Percentiles rank a stretch among this genome's conserved stretches.
These are phyloP conservation scores for Prunus dulcis DNA, from an alignment of 306 rosid genomes.

Conservation along the genomic window DNA sequence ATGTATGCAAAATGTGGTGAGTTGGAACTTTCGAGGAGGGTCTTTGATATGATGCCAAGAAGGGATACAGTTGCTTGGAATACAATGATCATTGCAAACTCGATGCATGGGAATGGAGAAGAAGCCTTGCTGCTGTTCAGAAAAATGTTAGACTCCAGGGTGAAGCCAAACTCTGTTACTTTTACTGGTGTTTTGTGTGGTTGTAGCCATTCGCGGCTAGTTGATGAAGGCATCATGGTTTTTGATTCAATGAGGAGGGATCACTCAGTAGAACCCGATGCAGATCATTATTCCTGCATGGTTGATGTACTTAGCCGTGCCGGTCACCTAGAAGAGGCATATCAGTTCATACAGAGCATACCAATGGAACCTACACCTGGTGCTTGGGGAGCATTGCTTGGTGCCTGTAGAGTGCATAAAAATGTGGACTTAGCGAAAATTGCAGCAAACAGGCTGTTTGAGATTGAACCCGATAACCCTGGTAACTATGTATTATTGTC, in stretches of 20 bases:
- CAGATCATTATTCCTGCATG: conserved; percentile 48
- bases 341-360: conserved; percentile 43
- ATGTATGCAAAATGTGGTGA: conserved; percentile 61
- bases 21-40: conserved; percentile 32
- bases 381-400: conserved; percentile 63
- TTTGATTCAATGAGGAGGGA: conserved; percentile 49
- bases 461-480: conserved; percentile 54
- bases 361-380: conserved; percentile 50
- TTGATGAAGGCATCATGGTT: conserved; percentile 39
- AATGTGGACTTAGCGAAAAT: conserved; percentile 44
- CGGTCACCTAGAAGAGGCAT: conserved; percentile 51
- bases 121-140: conserved; percentile 43
- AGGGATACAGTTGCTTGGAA: conserved; percentile 57
- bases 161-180: conserved; percentile 48
- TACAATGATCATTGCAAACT: conserved; percentile 50
- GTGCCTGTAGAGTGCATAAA: conserved; percentile 50
- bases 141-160: conserved; percentile 37
- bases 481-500: conserved; percentile 45
- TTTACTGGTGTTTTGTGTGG: conserved; percentile 53
- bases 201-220: conserved; percentile 56
- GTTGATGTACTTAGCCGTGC: conserved; percentile 51
- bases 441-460: conserved; percentile 45
- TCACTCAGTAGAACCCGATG: conserved; percentile 44
- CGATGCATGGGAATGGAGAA: conserved; percentile 53
- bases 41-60: conserved; percentile 10